phyloP scores from a whole-genome alignment of 306 rosid species.

The Cicer cuneatum region DNA sequence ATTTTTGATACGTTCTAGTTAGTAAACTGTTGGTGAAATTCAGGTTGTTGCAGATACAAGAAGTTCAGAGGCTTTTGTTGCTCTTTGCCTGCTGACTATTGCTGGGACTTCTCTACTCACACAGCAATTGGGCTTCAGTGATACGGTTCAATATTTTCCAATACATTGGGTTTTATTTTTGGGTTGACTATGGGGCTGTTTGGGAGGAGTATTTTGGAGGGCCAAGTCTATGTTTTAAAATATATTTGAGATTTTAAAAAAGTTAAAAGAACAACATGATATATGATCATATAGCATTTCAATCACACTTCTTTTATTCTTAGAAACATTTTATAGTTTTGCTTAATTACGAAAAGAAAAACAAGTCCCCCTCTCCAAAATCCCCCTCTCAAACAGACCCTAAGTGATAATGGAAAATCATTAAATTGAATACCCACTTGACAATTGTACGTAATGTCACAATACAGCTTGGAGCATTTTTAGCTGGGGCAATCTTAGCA shows the following conservation, averaged over 20 bases:
- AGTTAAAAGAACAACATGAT: no score
- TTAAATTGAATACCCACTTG: conserved; percentile 25
- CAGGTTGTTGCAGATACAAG: conserved; percentile 99
- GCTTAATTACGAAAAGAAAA: no score
- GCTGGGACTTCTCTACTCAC: conserved; percentile 95
- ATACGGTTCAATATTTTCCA: conserved; percentile 68
- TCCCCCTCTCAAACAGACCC: neutral
- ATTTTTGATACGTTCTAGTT: conserved; percentile 37
- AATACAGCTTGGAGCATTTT: conserved; percentile 97
- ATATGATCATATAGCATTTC: no score
- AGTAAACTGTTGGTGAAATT: conserved; percentile 52
- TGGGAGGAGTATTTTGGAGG: no score
- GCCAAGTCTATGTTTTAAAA: no score
- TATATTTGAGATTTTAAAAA: no score
- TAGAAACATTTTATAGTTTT: no score
- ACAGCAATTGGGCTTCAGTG: conserved; percentile 97
- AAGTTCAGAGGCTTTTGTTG: conserved; percentile 99
- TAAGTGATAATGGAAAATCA: conserved; percentile 16
- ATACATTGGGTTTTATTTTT: conserved; percentile 30
- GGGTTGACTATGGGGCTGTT: conserved; percentile 7
- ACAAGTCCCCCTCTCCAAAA: no score
- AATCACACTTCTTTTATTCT: no score
- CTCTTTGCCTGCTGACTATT: conserved; percentile 93
- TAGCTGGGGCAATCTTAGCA: conserved; percentile 97
- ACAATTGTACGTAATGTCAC: conserved; percentile 42